Conservation (phyloP, 768 basidiomycete species). For the Trametes meyenii region DNA sequence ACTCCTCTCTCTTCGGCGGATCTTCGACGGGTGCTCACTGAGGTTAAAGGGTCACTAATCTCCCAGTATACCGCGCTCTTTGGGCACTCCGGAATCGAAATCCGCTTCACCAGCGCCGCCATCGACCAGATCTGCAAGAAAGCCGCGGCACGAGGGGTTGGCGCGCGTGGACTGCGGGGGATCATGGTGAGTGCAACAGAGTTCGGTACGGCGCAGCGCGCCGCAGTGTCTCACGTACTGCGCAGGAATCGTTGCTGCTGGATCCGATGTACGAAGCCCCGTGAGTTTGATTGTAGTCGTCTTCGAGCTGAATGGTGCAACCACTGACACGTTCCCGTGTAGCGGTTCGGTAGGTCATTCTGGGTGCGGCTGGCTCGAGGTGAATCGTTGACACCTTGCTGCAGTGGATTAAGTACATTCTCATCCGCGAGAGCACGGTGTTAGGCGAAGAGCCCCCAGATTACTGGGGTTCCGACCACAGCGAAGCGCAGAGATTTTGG, state of each 20-base stretch:
- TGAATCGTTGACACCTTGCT: conserved; percentile 16
- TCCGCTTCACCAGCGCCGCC: conserved; percentile 82
- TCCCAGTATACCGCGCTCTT: conserved; percentile 89
- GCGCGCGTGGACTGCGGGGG: conserved; percentile 86
- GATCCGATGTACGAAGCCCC: conserved; percentile 95
- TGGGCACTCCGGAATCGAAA: conserved; percentile 80
- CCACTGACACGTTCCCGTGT: conserved; percentile 12
- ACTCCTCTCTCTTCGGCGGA: conserved; percentile 78
- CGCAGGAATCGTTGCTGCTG: conserved; percentile 75
- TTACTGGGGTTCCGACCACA: conserved; percentile 71
- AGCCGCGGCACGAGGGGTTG: conserved; percentile 82
- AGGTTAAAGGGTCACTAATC: conserved; percentile 88
- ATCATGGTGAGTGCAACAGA: conserved; percentile 68
- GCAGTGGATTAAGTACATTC: conserved; percentile 79
- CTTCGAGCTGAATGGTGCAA: conserved; percentile 4
- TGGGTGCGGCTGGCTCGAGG: not conserved
- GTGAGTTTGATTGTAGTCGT: conserved; percentile 56
- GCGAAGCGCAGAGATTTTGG: conserved; percentile 69
- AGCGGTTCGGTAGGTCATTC: conserved; percentile 65
- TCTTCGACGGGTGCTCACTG: conserved; percentile 86
- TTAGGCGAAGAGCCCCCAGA: conserved; percentile 61
- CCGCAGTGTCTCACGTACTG: not conserved
- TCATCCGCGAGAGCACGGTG: conserved; percentile 74
- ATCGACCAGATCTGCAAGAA: conserved; percentile 80
- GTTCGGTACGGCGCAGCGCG: too few relatives aligned